Evolutionary conservation across 2,329 filamentous ascomycete genomes (phyloP), one percentile per base, ranked within the genome.

Genomic region (Tolypocladium ovalisporum): DNA sequence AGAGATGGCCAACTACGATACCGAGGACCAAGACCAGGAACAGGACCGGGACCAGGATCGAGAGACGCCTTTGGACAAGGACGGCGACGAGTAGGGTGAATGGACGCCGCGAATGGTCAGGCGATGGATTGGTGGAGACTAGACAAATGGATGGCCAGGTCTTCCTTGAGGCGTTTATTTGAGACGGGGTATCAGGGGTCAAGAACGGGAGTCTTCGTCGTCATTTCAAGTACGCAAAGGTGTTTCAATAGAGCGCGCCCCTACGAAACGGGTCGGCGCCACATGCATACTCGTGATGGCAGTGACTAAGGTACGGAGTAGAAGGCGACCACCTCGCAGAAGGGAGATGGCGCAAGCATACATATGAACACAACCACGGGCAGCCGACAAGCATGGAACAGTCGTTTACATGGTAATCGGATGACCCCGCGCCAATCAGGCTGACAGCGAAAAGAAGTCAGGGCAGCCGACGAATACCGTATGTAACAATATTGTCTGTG

Each of bases 1-100:
- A 5, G 76, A 79, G 62, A 79, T 79, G 76, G 68, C 65, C 17
- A 75, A 77, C 56, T 73, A 75, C 57, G 76, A 79, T 52, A 75
- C 74, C 2, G 73, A 75, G 56, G 73, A 74, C 44, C 70, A 73
- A 19, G 47, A 51, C 3, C 47, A 73, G 56, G 71, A 49, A 7
- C 44, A 75, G 56, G 73, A 74, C 44, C 70, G 74, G 57, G 73
- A 74, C 52, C 70, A 73, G 29, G 47, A 47, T 22, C 42, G 73
- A 57, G 71, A 73, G 29, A 67, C 67, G 22, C 69, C 70, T 55
- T 61, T 66, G 54, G 68, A 70, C 8, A 71, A 69, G 58, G 71
- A 71, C 54, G 66, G 62, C 9, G 69, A 71, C 9, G 69, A 71
- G 49, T 71, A 65, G 52, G 29, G 24, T 24, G n/a, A 3, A 35